Percentiles rank a stretch among this genome's conserved stretches.
These are phyloP conservation scores for Phytopythium chamaehyphon DNA, from an alignment of 352 stramenopile genomes.

Conservation along the genomic window DNA sequence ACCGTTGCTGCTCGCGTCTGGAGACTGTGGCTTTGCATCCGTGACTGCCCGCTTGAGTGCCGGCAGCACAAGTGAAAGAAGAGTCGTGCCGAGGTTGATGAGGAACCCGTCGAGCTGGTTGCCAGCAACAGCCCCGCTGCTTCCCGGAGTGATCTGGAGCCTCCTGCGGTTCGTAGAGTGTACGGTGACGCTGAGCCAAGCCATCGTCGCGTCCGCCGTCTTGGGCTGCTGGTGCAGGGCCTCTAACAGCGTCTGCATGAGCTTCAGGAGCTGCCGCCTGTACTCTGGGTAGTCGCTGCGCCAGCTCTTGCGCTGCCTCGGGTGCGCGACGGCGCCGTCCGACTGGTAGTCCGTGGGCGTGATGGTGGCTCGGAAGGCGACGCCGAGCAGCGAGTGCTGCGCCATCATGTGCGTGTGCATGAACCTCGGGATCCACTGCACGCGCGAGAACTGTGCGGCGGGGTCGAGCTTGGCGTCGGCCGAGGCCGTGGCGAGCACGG, in stretches of 20 bases:
- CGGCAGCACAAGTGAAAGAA: constrained; percentile 37
- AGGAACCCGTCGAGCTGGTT: constrained; percentile 63
- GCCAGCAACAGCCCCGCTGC: constrained; percentile 15
- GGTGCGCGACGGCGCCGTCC: constrained; percentile 11
- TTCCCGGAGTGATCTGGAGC: constrained; percentile 22
- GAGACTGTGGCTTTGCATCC: too few relatives aligned
- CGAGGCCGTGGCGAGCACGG: constrained; percentile 18
- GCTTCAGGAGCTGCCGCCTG: constrained; percentile 24
- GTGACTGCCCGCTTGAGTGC: constrained; percentile 17
- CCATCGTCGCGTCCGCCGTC: constrained; percentile 53
- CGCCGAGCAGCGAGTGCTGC: constrained; percentile 51
- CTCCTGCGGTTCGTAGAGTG: constrained; percentile 34
- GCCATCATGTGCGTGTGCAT: constrained; percentile 47
- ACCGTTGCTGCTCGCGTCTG: not conserved
- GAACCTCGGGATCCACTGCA: constrained; percentile 43
- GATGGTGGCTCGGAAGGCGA: constrained; percentile 54
- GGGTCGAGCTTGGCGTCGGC: constrained; percentile 5
- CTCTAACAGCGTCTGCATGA: constrained; percentile 31
- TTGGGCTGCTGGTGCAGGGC: constrained; percentile 29
- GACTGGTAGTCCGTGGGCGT: constrained; percentile 46
- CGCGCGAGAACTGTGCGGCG: constrained; percentile 6
- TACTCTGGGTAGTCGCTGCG: constrained; percentile 28
- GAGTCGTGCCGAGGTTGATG: constrained; percentile 52
- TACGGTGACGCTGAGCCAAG: constrained; percentile 44
- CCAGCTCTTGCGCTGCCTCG: constrained; percentile 41